Evolutionary conservation across 2,329 filamentous ascomycete genomes (phyloP), one percentile per base, ranked within the genome.

Genomic region (Dactylellina haptotyla): DNA sequence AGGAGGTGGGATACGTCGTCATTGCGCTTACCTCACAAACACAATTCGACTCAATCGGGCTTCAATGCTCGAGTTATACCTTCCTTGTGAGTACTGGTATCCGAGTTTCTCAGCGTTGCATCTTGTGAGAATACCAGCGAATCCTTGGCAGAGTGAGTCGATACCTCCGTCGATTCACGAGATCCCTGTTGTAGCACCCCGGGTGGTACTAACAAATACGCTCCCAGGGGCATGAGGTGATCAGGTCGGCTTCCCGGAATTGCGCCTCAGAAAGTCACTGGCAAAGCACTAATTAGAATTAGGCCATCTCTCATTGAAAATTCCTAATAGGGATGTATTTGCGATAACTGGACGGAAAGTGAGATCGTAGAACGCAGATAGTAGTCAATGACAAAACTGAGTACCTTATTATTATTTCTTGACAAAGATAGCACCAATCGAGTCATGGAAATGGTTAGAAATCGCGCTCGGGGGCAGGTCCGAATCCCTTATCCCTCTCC

Each of bases 221-320:
- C 14, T 53, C 57, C 67, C 59, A 61, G 59, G 51, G 58, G 43
- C 57, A 43, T 64, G 45, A 50, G 50, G 41, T 39, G 51, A 54
- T 69, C 64, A 61, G 59, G 51, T 59, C 59, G 61, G 67, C 51
- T 65, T 72, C 67, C 67, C 67, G 67, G 67, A 72, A 72, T 59
- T 72, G 59, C 51, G 59, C 67, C 58, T 71, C 59, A 53, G 56
- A 72, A 58, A 53, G 67, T 72, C 67, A 65, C 61, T 41, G 14
- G 1, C 50, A 20, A 28, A 37, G 9, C 50, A 10, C 26, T 25
- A 56, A 20, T 34, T 59, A 48, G 53, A 61, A 34, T 53, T 56
- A 51, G 53, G 23, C 43, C 28, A 41, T 53, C 53, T 58, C 53
- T 50, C 39, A 25, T 20, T 14, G 58, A 63, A 58, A 58, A 58